A percentile compares a stretch with the other conserved stretches of the same genome.
Conservation (phyloP, 257 asterid species). For the Gentiana straminea region DNA sequence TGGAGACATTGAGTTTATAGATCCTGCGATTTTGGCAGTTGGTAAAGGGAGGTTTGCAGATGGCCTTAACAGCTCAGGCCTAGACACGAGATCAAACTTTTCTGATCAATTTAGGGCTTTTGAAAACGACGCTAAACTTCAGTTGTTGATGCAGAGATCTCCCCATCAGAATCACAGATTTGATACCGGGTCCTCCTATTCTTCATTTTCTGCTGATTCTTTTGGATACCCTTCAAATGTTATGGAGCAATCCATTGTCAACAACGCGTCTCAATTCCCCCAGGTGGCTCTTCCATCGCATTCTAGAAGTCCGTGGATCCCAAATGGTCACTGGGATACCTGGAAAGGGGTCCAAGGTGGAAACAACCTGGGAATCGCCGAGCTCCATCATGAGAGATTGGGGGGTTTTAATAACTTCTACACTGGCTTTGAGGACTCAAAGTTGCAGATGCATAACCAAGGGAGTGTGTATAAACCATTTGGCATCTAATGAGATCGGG, state of each 20-base stretch:
- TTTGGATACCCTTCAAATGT: constrained; percentile 61
- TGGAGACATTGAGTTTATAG: constrained; percentile 79
- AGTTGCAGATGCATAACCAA: constrained; percentile 56
- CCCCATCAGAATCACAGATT: constrained; percentile 61
- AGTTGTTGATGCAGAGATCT: constrained; percentile 58
- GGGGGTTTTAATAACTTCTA: constrained; percentile 46
- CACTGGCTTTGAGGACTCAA: constrained; percentile 68
- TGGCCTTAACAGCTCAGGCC: constrained; percentile 38
- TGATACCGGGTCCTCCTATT: constrained; percentile 35
- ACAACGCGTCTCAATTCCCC: constrained; percentile 49
- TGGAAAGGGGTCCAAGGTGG: constrained; percentile 64
- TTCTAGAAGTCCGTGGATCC: constrained; percentile 44
- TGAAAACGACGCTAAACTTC: constrained; percentile 59
- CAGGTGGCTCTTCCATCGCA: constrained; percentile 49
- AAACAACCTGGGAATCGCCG: constrained; percentile 57
- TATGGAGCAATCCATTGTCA: constrained; percentile 51
- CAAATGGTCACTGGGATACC: constrained; percentile 85
- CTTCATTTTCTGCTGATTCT: constrained; percentile 43
- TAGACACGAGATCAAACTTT: constrained; percentile 45
- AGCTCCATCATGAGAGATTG: constrained; percentile 58
- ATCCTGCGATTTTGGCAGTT: constrained; percentile 98
- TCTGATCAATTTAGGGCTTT: constrained; percentile 48
- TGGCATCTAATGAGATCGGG: constrained; percentile 43
- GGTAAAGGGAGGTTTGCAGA: constrained; percentile 74
- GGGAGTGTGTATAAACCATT: constrained; percentile 62